These are phyloP conservation scores for Diaporthe velutina DNA, from an alignment of 2,329 filamentous ascomycete species.

Conservation along the genomic window DNA sequence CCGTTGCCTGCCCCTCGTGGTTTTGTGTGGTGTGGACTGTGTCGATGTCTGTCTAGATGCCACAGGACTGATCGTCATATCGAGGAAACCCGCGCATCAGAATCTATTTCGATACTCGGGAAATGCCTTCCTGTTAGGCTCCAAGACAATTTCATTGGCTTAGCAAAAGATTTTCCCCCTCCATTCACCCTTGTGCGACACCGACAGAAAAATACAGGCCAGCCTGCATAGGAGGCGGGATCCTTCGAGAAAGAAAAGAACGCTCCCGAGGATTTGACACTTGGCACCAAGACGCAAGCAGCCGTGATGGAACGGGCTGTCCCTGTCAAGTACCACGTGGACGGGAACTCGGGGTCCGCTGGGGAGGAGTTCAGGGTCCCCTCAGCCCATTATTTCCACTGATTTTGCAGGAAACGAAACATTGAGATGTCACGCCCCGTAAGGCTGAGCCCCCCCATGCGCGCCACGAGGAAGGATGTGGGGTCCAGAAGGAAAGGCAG, in stretches of 20 bases:
- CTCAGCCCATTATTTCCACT: neutral
- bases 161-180: too few relatives aligned
- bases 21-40: neutral
- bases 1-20: neutral
- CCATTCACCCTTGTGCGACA: neutral
- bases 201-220: neutral
- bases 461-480: slow-evolving; percentile 18
- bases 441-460: slow-evolving; percentile 26
- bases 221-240: neutral
- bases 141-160: neutral
- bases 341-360: neutral
- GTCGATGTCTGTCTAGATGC: neutral
- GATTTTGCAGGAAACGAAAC: neutral
- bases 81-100: neutral
- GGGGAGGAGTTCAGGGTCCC: neutral
- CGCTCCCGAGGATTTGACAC: neutral
- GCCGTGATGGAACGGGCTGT: too few relatives aligned
- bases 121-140: neutral
- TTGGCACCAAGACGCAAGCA: neutral
- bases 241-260: slow-evolving; percentile 15
- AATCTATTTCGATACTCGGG: neutral
- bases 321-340: slow-evolving; percentile 9
- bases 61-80: neutral
- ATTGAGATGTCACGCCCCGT: neutral
- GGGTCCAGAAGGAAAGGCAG: slow-evolving; percentile 14